Conservation (phyloP, 1,284 basidiomycete species). For the Rhodotorula sp. region DNA sequence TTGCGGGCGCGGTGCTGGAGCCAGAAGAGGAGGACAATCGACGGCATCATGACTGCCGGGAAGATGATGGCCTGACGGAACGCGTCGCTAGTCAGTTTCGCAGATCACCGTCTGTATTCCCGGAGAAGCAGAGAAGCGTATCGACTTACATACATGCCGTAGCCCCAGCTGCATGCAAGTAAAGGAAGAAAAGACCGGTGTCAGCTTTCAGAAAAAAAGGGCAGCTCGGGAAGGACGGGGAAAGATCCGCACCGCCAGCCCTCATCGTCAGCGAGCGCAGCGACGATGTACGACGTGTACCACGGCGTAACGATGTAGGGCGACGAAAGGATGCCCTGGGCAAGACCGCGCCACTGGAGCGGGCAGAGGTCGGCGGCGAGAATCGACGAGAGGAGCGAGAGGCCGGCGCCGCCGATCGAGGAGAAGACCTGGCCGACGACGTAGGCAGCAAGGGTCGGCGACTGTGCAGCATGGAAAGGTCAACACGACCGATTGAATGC, state of each 20-base stretch:
- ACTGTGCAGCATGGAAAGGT: background rate
- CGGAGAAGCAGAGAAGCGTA: constrained; percentile 21
- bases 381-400: constrained; percentile 27
- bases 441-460: constrained; percentile 33
- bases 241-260: constrained; percentile 5
- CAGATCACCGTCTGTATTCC: background rate
- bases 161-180: constrained; percentile 16
- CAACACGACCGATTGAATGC: background rate
- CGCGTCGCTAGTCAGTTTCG: too few relatives aligned
- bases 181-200: background rate
- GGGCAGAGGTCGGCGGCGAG: constrained; percentile 28
- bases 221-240: too few relatives aligned
- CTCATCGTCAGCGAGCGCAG: constrained; percentile 14
- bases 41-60: background rate
- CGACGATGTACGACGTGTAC: constrained; percentile 37
- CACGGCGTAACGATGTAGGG: constrained; percentile 32
- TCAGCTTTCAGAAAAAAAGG: too few relatives aligned
- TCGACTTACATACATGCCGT: constrained; percentile 37
- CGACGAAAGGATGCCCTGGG: constrained; percentile 28
- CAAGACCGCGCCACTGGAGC: constrained; percentile 33
- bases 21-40: constrained; percentile 27
- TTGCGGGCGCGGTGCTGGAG: constrained; percentile 30
- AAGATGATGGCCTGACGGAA: background rate
- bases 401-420: constrained; percentile 25
- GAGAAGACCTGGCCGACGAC: constrained; percentile 33